Evolutionary conservation across 2,329 filamentous ascomycete species (phyloP), one percentile per base, ranked within the genome.

Genomic region (Chaetomiaceae sp.): DNA sequence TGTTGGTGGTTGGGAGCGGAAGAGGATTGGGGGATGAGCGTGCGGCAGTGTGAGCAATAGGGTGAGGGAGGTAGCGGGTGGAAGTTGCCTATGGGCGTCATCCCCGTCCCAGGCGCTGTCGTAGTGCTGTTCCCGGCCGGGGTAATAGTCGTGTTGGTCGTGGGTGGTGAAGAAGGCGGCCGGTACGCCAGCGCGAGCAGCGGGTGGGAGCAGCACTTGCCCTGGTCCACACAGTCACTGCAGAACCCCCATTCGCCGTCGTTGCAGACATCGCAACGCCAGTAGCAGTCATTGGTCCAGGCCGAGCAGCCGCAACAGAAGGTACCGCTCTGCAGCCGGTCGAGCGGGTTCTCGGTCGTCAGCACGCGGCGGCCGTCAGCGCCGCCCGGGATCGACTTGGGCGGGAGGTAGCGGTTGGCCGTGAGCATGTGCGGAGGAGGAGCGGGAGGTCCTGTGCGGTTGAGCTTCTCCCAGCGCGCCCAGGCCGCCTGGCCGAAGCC

Each of bases 201-300:
- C 6, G 87, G 78, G 65, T 97, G 92, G 0, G 85, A 88, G 70
- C 92, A 97, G 55, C 84, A 87, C 55, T 79, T 79, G 15, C 89
- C 91, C 67, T 86, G 84, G 55, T 92, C 91, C 27, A 96, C 89
- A 61, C 92, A 97, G 56, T 79, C 74, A 63, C 91, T 90, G 71
- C 92, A 97, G 67, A 89, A 96, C 0, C 92, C 92, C 91, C 91
- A 97, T 65, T 95, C 91, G 5, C 90, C 92, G 58, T 94, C 84
- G 63, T 96, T 96, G 71, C 92, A 97, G 23, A 79, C 69, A 55
- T 87, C 83, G 68, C 92, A 97, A 58, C 88, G 85, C 92, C 91
- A 97, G 70, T 89, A 95, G 69, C 89, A 94, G 47, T 86, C 81
- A 63, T 95, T 91, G 0, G 89, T 80, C 74, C 83, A 88, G 0